A percentile compares a stretch with the other conserved stretches of the same genome.
Conservation (phyloP, 2,329 filamentous ascomycete genomes). For the Pestalotiopsis sp. region DNA sequence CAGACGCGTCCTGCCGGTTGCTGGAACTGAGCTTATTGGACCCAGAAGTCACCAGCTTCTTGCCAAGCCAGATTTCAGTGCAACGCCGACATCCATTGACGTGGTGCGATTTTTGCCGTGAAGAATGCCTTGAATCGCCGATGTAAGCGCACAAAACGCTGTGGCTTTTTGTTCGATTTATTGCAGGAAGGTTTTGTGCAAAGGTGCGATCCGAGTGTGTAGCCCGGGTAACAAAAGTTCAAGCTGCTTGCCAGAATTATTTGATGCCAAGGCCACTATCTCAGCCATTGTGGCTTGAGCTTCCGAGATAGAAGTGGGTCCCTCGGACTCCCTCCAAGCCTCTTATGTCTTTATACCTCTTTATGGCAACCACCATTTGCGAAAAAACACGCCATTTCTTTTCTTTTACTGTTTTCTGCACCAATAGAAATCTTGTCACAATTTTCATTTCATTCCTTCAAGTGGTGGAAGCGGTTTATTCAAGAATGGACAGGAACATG, state of each 20-base stretch:
- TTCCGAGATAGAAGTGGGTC: not conserved
- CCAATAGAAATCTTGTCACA: not conserved
- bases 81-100: not conserved
- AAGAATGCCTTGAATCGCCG: not conserved
- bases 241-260: not conserved
- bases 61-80: not conserved
- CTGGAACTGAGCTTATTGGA: not conserved
- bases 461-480: not conserved
- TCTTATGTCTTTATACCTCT: not conserved
- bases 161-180: not conserved
- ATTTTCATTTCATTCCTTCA: not conserved
- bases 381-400: not conserved
- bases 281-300: not conserved
- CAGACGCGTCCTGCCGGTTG: not conserved
- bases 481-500: not conserved
- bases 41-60: constrained; percentile 9
- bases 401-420: not conserved
- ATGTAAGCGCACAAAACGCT: not conserved
- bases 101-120: not conserved
- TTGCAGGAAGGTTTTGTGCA: not conserved
- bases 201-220: not conserved
- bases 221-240: not conserved
- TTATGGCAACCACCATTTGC: not conserved
- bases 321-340: not conserved
- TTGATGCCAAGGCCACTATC: not conserved